Conservation (phyloP, 129 eudicot species). For the Artemisia annua region DNA sequence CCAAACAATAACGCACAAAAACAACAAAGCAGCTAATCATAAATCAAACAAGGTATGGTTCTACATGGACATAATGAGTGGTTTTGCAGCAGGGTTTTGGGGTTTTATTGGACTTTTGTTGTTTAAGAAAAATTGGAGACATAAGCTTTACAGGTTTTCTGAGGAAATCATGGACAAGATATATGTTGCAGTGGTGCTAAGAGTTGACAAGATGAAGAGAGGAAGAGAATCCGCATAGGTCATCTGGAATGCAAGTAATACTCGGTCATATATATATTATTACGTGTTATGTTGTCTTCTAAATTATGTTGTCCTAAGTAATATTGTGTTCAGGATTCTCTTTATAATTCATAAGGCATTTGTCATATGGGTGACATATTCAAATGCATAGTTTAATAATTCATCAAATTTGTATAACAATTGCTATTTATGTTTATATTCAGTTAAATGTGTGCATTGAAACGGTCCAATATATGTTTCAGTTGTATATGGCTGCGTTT, state of each 20-base stretch:
- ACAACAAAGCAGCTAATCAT: not conserved
- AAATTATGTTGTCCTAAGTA: no score
- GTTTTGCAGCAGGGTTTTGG: slow-evolving; percentile 20
- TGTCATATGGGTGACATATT: no score
- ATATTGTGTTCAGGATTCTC: no score
- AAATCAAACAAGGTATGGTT: not conserved
- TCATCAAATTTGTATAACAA: no score
- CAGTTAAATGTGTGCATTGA: no score
- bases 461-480: no score
- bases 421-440: no score
- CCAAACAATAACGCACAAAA: not conserved
- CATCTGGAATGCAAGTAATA: not conserved
- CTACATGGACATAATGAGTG: not conserved
- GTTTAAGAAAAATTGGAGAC: not conserved
- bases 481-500: no score
- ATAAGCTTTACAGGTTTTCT: not conserved
- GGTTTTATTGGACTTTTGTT: slow-evolving; percentile 16
- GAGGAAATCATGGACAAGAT: not conserved
- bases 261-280: no score
- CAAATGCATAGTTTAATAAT: no score
- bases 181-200: not conserved
- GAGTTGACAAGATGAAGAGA: not conserved
- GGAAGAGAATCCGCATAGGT: not conserved
- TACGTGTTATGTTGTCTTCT: no score
- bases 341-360: no score